These are phyloP conservation scores for Xylariaceae sp. DNA, from an alignment of 2,329 filamentous ascomycete genomes.

Conservation along the genomic window DNA sequence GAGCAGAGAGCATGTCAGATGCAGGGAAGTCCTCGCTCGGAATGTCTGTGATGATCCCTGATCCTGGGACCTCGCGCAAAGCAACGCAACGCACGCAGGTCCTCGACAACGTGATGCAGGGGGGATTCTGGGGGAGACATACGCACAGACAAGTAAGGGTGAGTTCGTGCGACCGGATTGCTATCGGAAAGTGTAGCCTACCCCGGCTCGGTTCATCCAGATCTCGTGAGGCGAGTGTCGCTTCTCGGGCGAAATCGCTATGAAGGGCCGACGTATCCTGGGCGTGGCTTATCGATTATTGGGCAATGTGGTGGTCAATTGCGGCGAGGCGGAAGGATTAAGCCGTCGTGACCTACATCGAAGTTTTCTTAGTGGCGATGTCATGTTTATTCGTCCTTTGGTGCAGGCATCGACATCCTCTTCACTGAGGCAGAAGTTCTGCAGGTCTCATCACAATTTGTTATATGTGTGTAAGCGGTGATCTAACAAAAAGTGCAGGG, in stretches of 20 bases:
- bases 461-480: conserved; percentile 12
- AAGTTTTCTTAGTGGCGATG: conserved; percentile 13
- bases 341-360: conserved; percentile 2
- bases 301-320: conserved; percentile 19
- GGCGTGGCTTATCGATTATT: conserved; percentile 1
- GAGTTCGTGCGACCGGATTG: conserved; percentile 23
- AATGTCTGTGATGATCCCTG: conserved; percentile 22
- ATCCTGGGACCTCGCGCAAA: conserved; percentile 16
- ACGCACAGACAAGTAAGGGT: conserved; percentile 12
- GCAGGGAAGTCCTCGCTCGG: conserved; percentile 21
- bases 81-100: no score
- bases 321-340: conserved; percentile 10
- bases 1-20: conserved; percentile 21
- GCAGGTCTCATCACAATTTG: not conserved
- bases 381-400: not conserved
- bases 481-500: conserved; percentile 22
- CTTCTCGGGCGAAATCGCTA: conserved; percentile 19
- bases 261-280: conserved; percentile 23
- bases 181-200: conserved; percentile 21
- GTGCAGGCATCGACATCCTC: not conserved
- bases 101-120: conserved; percentile 19
- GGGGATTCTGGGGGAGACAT: conserved; percentile 9
- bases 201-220: not conserved
- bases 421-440: conserved; percentile 5
- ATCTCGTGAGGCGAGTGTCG: conserved; percentile 15